A percentile compares a stretch with the other conserved stretches of the same genome.
phyloP scores from a whole-genome alignment of 495 filamentous ascomycete genomes.

The Endocarpon pusillum region DNA sequence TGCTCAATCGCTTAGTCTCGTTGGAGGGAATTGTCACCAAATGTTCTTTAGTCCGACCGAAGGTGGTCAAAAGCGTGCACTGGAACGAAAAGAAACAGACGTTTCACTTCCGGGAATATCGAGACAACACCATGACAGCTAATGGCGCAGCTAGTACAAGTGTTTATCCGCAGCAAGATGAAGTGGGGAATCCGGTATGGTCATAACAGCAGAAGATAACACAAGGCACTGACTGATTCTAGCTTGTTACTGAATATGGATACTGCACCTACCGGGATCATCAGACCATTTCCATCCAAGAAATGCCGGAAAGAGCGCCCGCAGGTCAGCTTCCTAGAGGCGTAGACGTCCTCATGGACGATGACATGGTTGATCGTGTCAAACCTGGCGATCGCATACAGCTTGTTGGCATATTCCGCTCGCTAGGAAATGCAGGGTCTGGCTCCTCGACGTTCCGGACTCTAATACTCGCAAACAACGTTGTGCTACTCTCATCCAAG shows the following conservation, averaged over 20 bases:
- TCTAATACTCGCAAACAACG: slow-evolving; percentile 81
- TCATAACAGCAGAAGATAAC: slow-evolving; percentile 6
- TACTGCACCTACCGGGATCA: slow-evolving; percentile 93
- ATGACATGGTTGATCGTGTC: slow-evolving; percentile 85
- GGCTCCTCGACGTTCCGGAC: slow-evolving; percentile 88
- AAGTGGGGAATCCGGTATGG: slow-evolving; percentile 50
- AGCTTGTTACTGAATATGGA: slow-evolving; percentile 86
- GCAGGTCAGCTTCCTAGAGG: slow-evolving; percentile 90
- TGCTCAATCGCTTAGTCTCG: slow-evolving; percentile 91
- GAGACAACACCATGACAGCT: slow-evolving; percentile 89
- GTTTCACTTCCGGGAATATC: slow-evolving; percentile 74
- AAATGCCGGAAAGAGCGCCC: slow-evolving; percentile 96
- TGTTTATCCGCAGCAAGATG: slow-evolving; percentile 90
- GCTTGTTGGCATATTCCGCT: slow-evolving; percentile 83
- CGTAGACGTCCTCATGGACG: slow-evolving; percentile 95
- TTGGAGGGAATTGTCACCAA: slow-evolving; percentile 96
- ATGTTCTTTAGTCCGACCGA: slow-evolving; percentile 86
- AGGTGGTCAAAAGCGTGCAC: slow-evolving; percentile 94
- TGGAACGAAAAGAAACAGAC: slow-evolving; percentile 71
- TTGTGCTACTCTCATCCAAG: slow-evolving; percentile 90
- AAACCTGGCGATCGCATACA: slow-evolving; percentile 96
- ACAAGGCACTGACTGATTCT: neutral
- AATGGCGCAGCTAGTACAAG: slow-evolving; percentile 72
- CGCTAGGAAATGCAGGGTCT: slow-evolving; percentile 76
- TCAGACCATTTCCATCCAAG: slow-evolving; percentile 95